Base-by-base conservation (phyloP, 2,329 filamentous ascomycete species). In the Arthrinium puccinioides region DNA sequence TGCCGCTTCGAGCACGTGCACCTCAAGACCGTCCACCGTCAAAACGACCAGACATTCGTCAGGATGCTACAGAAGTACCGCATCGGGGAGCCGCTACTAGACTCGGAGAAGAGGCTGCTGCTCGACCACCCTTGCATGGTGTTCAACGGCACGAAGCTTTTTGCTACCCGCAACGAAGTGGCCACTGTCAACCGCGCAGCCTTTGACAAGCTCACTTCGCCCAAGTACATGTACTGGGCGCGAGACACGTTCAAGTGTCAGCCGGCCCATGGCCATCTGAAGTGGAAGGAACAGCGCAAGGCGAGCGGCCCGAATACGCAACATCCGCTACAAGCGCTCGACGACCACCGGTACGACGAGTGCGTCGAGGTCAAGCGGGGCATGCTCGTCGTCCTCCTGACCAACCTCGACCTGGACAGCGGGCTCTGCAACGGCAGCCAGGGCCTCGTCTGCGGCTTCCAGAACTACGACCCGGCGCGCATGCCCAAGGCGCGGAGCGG, bases 1-100 rank as follows among this genome's bases (percentile, higher is more conserved):
- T 74, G 73, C 43, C 46, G 68, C 2, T 80, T 82, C 46, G 52
- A 51, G 2, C 63, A 74, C 39, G 56, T 79, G 2, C 62, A 75
- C 8, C 60, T 82, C 0, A 67, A 57, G 2, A 59, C 67, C 5
- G 73, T 82, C 4, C 73, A 78, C 47, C 67, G 78, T 4, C 77
- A 82, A 41, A 66, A 49, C 6, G 76, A 82, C 42, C 39, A 53
- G 25, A 47, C 48, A 0, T 81, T 81, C 47, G 69, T 78, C 40
- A 53, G 55, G 3, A 69, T 79, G 31, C 60, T 82, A 2, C 64
- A 78, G 24, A 76, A 70, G 39, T 69, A 70, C 31, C 64, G 75
- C 1, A 57, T 70, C 13, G 73, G 74, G 2, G 43, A 58, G 9
- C 40, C 45, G 0, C 54, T 76, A 1, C 49, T 54, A 0, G 18